A percentile compares a stretch with the other conserved stretches of the same genome.
Conservation (phyloP, 1,139 yeast genomes). For the Geotrichum fermentans region DNA sequence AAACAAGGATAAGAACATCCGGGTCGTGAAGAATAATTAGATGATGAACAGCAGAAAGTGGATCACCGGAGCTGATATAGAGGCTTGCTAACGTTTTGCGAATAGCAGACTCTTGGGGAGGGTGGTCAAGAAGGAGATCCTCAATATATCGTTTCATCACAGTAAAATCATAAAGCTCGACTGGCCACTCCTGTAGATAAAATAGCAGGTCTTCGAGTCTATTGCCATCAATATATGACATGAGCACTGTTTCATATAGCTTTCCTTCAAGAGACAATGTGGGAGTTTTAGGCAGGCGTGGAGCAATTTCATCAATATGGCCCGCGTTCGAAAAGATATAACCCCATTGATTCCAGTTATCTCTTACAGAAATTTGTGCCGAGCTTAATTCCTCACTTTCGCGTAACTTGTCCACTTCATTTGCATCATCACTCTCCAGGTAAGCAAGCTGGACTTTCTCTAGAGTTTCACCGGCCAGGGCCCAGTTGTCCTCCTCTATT, state of each 20-base stretch:
- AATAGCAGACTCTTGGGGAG: slow-evolving; percentile 31
- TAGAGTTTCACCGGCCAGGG: slow-evolving; percentile 51
- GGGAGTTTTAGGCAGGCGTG: slow-evolving; percentile 48
- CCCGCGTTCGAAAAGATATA: slow-evolving; percentile 49
- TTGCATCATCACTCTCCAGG: slow-evolving; percentile 25
- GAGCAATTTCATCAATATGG: slow-evolving; percentile 48
- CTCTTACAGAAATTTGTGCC: slow-evolving; percentile 14
- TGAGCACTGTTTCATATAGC: slow-evolving; percentile 52
- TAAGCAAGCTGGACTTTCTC: slow-evolving; percentile 39
- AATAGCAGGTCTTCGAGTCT: slow-evolving; percentile 36
- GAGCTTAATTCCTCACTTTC: slow-evolving; percentile 21
- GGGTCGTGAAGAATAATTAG: slow-evolving; percentile 53
- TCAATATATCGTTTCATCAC: slow-evolving; percentile 48
- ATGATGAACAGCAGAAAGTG: slow-evolving; percentile 58
- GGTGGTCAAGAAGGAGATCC: slow-evolving; percentile 36
- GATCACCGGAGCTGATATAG: slow-evolving; percentile 55
- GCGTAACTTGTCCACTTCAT: slow-evolving; percentile 9
- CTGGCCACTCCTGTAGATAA: slow-evolving; percentile 56
- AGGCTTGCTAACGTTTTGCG: slow-evolving; percentile 53
- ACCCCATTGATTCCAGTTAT: slow-evolving; percentile 68
- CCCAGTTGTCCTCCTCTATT: slow-evolving; percentile 52
- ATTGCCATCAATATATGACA: slow-evolving; percentile 44
- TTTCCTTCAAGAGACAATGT: slow-evolving; percentile 38
- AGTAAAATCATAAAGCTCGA: slow-evolving; percentile 48
- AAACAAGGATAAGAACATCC: slow-evolving; percentile 53